Conservation (phyloP, 2,329 filamentous ascomycete genomes). For the Claviceps pusilla region DNA sequence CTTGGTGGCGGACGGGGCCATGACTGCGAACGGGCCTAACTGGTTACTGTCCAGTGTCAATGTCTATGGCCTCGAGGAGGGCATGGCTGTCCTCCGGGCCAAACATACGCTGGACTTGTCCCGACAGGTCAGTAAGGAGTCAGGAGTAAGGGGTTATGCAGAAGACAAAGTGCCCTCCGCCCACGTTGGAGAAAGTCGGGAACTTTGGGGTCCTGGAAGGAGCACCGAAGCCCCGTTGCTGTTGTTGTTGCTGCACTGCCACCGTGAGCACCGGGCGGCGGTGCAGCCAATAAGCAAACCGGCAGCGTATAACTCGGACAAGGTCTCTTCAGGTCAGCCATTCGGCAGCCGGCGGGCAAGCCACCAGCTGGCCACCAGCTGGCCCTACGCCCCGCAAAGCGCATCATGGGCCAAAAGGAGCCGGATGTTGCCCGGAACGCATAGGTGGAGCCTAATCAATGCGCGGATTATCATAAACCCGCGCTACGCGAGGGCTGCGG, state of each 20-base stretch:
- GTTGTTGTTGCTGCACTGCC: neutral
- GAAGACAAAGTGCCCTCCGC: neutral
- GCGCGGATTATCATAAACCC: too few relatives aligned
- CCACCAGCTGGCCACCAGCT: too few relatives aligned
- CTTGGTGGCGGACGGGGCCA: slow-evolving; percentile 1
- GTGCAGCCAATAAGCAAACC: neutral
- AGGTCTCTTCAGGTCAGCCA: neutral
- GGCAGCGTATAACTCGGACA: neutral
- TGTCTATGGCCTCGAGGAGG: neutral
- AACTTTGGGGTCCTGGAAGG: neutral
- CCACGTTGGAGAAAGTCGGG: neutral
- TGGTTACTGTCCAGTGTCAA: neutral
- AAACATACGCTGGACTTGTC: neutral
- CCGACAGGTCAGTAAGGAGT: neutral
- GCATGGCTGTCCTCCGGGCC: neutral
- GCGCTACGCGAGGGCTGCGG: too few relatives aligned
- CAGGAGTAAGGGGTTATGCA: neutral
- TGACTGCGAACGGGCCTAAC: neutral
- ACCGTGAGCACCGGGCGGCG: neutral
- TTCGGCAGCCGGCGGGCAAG: neutral
- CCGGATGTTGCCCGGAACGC: neutral
- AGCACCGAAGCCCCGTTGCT: neutral
- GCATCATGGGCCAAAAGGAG: neutral
- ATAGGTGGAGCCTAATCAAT: too few relatives aligned
- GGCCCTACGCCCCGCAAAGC: neutral